phyloP scores from a whole-genome alignment of 202 grass and related monocot genomes.

The Carex sylvatica region DNA sequence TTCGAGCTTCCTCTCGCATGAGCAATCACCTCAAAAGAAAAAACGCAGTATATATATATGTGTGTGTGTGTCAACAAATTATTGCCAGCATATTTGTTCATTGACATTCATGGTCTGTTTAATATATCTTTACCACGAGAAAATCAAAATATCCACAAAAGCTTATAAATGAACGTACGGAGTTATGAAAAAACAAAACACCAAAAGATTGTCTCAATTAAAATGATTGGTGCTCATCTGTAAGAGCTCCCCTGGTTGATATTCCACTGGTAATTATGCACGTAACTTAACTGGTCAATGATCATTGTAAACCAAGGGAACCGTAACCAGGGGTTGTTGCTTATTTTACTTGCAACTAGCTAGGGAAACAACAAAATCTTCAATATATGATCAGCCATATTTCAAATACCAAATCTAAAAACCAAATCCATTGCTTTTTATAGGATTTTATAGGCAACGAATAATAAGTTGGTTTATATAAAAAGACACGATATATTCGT shows the following conservation, averaged over 20 bases:
- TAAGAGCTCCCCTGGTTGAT: not conserved
- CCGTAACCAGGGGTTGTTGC: not conserved
- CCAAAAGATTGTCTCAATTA: not conserved
- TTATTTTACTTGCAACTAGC: not conserved
- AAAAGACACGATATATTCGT: not conserved
- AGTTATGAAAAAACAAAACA: not conserved
- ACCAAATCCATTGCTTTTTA: not conserved
- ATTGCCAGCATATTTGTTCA: no score
- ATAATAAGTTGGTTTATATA: not conserved
- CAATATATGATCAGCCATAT: not conserved
- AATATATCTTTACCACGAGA: not conserved
- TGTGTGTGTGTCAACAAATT: no score
- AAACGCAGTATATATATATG: no score
- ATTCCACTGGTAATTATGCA: not conserved
- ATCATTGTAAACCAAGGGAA: not conserved
- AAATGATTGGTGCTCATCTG: not conserved
- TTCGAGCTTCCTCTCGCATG: constrained; percentile 13
- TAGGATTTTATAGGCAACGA: not conserved
- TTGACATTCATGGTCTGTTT: not conserved
- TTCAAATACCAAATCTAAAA: not conserved
- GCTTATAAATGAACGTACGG: not conserved
- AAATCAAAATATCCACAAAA: not conserved
- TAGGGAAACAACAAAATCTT: not conserved
- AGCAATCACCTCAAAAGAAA: not conserved
- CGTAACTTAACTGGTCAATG: not conserved